These are phyloP conservation scores for Cicer arietinum DNA, from an alignment of 306 rosid genomes.

Conservation along the genomic window DNA sequence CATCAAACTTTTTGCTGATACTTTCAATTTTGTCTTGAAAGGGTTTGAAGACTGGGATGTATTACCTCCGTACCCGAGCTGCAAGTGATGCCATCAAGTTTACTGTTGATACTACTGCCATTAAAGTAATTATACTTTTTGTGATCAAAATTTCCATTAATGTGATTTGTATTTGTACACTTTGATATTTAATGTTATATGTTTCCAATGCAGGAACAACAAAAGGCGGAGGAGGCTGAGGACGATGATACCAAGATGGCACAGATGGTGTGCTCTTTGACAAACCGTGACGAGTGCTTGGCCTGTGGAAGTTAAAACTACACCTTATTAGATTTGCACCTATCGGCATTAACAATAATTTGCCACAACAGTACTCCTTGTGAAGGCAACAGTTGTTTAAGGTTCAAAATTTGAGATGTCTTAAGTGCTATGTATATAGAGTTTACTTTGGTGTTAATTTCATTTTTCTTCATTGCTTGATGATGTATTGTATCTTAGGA, in stretches of 20 bases:
- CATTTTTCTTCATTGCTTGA: slow-evolving; percentile 21
- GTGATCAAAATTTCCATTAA: background rate
- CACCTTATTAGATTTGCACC: slow-evolving; percentile 5
- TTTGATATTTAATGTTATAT: slow-evolving; percentile 7
- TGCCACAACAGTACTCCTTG: background rate
- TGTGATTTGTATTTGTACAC: slow-evolving; percentile 17
- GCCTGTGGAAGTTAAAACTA: slow-evolving; percentile 79
- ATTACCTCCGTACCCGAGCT: slow-evolving; percentile 79
- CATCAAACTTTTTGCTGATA: slow-evolving; percentile 21
- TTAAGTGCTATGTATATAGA: slow-evolving; percentile 50
- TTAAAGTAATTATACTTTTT: slow-evolving; percentile 51
- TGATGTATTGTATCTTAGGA: background rate
- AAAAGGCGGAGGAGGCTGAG: slow-evolving; percentile 46
- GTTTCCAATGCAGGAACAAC: slow-evolving; percentile 55
- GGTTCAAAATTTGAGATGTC: background rate
- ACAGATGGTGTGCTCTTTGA: slow-evolving; percentile 85
- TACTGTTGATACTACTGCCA: slow-evolving; percentile 74
- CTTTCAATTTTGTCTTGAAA: slow-evolving; percentile 35
- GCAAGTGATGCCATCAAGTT: slow-evolving; percentile 94
- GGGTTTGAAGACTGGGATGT: slow-evolving; percentile 96
- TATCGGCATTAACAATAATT: background rate
- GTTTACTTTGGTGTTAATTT: background rate
- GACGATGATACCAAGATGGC: slow-evolving; percentile 73
- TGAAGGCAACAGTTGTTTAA: background rate
- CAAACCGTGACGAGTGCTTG: slow-evolving; percentile 82